Percentiles rank a stretch among this genome's conserved stretches.
phyloP scores from a whole-genome alignment of 352 stramenopile genomes.

The Blastocystis sp. region DNA sequence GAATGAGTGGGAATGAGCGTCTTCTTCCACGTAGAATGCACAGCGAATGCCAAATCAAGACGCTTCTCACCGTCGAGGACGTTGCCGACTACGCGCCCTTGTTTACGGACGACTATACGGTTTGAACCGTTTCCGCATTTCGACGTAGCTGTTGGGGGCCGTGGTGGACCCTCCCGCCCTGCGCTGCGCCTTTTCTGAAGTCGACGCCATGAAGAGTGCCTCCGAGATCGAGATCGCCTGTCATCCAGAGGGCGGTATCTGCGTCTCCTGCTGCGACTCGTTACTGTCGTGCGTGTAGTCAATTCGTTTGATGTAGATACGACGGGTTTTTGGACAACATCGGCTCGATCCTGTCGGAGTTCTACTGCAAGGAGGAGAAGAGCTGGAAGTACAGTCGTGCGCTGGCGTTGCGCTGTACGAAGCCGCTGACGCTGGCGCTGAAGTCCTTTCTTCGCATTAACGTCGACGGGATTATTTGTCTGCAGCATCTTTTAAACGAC shows the following conservation, averaged over 20 bases:
- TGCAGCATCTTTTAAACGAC: conserved; percentile 40
- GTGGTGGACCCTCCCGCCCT: background rate
- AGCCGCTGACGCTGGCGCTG: background rate
- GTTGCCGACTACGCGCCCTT: conserved; percentile 14
- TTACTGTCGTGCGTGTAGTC: background rate
- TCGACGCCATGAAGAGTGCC: conserved; percentile 19
- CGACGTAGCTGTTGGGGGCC: background rate
- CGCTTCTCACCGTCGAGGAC: background rate
- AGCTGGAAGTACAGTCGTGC: conserved; percentile 36
- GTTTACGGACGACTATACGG: conserved; percentile 23
- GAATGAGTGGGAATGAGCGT: background rate
- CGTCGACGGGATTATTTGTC: conserved; percentile 7
- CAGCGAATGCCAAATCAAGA: conserved; percentile 41
- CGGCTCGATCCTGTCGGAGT: background rate
- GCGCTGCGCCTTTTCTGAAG: background rate
- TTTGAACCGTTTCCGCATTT: background rate
- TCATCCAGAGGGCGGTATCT: conserved; percentile 38
- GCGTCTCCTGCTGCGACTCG: background rate
- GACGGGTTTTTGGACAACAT: conserved; percentile 41
- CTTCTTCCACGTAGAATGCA: conserved; percentile 31
- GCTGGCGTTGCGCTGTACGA: background rate
- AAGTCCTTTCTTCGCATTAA: conserved; percentile 38
- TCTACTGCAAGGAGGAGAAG: conserved; percentile 39
- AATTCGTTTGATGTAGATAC: background rate
- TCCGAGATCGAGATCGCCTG: conserved; percentile 27